Base-by-base conservation (phyloP, 768 basidiomycete genomes). In the Pholiota conissans region DNA sequence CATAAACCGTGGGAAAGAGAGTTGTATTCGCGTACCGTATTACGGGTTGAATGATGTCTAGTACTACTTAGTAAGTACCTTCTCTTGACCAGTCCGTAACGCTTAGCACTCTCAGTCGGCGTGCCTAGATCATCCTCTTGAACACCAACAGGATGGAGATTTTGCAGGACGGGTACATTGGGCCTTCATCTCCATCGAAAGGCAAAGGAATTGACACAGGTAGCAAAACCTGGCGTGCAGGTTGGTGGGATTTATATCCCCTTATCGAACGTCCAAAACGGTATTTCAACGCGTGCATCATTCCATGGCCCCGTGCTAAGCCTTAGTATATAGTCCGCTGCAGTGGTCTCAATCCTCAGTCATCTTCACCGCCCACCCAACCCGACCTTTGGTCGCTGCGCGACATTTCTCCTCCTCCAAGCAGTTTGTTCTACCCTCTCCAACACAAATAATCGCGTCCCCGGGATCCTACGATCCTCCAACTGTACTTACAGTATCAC, bases 201-300 rank as follows among this genome's bases (percentile, higher is more conserved):
- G 69, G 73, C 63, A 24, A 81, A 73, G 57, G 82, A 83, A 61
- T 76, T 76, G 53, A 72, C 71, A 24, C 75, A 76, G 34, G 57
- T 26, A 59, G 46, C n/a, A 65, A 63, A 53, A 62, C 63, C 48
- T 89, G 86, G 85, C 79, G 81, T 22, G 67, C 84, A 27, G 82
- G 82, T 27, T 91, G 90, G 90, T 91, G 88, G 88, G 86, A 91
- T 60, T 78, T 87, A 39, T 75, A 81, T 58, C 82, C 87, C 26
- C 73, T 90, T 37, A 71, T 79, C 5, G 89, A 89, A 65, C 75
- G 79, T 32, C 73, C 81, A 2, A 74, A 75, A 60, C 79, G 82
- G 90, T 86, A 60, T 48, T 73, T 67, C 42, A 6, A 24, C 18
- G 53, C 35, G 34, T n/a, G 26, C 45, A 29, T 52, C 20, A 45